Evolutionary conservation across 768 basidiomycete species (phyloP).

Genomic region (Chlorophyllum brunneum): DNA sequence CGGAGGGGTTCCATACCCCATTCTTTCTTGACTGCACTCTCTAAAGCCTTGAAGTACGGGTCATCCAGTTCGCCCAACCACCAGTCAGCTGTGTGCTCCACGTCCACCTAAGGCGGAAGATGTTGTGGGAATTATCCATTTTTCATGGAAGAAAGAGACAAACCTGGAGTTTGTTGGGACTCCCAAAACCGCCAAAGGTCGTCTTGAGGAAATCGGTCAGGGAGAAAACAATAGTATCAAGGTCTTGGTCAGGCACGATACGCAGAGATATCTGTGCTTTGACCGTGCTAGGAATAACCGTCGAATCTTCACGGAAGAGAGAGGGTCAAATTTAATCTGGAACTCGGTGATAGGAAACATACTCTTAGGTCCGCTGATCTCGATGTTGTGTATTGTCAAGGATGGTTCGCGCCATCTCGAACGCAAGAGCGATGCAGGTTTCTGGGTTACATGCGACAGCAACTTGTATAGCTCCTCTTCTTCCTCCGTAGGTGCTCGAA

Average conservation of each 20-base stretch:
- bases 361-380: slow-evolving; percentile 82
- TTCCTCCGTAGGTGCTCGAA: slow-evolving; percentile 61
- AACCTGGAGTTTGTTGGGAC: slow-evolving; percentile 74
- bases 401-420: slow-evolving; percentile 90
- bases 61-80: slow-evolving; percentile 90
- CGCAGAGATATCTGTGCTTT: slow-evolving; percentile 86
- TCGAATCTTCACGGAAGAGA: slow-evolving; percentile 50
- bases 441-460: slow-evolving; percentile 65
- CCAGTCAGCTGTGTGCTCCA: slow-evolving; percentile 89
- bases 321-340: background rate
- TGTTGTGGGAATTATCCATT: background rate
- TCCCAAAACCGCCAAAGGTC: slow-evolving; percentile 56
- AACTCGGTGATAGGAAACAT: slow-evolving; percentile 19
- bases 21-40: slow-evolving; percentile 76
- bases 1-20: slow-evolving; percentile 86
- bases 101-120: slow-evolving; percentile 48
- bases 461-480: slow-evolving; percentile 68
- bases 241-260: slow-evolving; percentile 90
- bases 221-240: slow-evolving; percentile 60
- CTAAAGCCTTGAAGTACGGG: slow-evolving; percentile 83
- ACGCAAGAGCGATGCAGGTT: slow-evolving; percentile 62
- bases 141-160: slow-evolving; percentile 11
- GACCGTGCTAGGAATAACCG: slow-evolving; percentile 84
- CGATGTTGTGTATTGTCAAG: slow-evolving; percentile 82
- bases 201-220: slow-evolving; percentile 55